Evolutionary conservation across 768 basidiomycete species (phyloP), one percentile per base, ranked within the genome.

Genomic region (Rhodotorula sphaerocarpa): DNA sequence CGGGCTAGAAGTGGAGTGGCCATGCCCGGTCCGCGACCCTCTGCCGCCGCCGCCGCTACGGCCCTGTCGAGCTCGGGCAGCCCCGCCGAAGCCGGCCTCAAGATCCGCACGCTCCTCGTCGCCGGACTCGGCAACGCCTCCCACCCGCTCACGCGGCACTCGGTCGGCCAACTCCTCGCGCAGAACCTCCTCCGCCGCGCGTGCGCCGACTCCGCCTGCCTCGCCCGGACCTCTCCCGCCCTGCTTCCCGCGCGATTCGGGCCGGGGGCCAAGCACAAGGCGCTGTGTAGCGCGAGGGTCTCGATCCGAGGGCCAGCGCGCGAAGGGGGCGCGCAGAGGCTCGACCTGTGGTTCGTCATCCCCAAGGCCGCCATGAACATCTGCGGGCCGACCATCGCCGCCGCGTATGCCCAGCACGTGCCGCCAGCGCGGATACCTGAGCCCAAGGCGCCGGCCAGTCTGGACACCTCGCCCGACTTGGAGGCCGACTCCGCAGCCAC

Each of bases 101-200:
- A n/a, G n/a, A n/a, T n/a, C n/a, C n/a, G n/a, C n/a, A n/a, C n/a
- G n/a, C 46, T 68, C 28, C 56, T 61, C 23, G 25, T 64, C 33
- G 63, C 55, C 25, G 67, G 67, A 4, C 50, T 69, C 14, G 63
- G 67, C 18, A 69, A 69, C 63, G 65, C 61, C 42, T 59, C 67
- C 1, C 63, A 69, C 33, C 67, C 67, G 6, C 44, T 61, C n/a
- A 69, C 67, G 0, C 25, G 48, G 14, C 67, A 69, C 18, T 65
- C 63, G 1, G 66, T 68, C 28, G 67, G 67, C 16, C 67, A 69
- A 45, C 4, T 69, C 23, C 44, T 65, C 7, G 52, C 62, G 15
- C 51, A 58, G 25, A 51, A 51, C 45, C 63, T 69, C 36, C 62
- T 59, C 2, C 5, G 18, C 9, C 43, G 48, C n/a, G 67, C 67